A percentile compares a stretch with the other conserved stretches of the same genome.
These are phyloP conservation scores for Wickerhamiella azymoides DNA, from an alignment of 805 yeast species.

Conservation along the genomic window DNA sequence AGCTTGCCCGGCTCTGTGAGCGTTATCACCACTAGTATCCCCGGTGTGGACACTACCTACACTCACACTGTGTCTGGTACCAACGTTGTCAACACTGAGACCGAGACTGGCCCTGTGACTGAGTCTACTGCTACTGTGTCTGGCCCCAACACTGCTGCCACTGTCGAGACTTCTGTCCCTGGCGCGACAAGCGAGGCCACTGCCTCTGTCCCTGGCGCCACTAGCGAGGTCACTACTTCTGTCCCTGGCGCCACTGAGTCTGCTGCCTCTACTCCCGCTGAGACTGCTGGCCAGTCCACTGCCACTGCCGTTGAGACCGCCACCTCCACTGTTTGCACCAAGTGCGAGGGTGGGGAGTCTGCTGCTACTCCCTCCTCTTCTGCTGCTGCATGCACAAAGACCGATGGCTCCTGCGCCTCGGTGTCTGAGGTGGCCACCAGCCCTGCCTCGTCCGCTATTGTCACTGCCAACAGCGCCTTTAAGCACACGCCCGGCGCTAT, in stretches of 20 bases:
- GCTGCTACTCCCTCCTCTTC: background rate
- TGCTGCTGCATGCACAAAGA: background rate
- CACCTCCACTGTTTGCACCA: background rate
- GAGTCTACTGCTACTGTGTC: background rate
- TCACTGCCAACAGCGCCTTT: conserved; percentile 4
- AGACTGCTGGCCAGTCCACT: background rate
- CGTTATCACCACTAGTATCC: background rate
- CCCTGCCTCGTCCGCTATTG: background rate
- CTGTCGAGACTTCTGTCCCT: background rate
- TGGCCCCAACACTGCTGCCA: background rate
- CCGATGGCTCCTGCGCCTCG: background rate
- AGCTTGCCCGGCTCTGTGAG: conserved; percentile 5
- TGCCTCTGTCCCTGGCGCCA: background rate
- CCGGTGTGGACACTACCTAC: background rate
- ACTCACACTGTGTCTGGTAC: background rate
- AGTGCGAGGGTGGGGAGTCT: background rate
- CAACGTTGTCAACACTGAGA: background rate
- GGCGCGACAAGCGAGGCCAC: background rate
- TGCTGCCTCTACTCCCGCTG: background rate
- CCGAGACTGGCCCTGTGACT: background rate
- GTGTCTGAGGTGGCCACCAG: background rate
- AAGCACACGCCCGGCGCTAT: conserved; percentile 2
- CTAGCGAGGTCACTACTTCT: background rate
- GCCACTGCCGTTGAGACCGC: background rate
- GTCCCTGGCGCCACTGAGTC: background rate